phyloP scores from a whole-genome alignment of 2,329 filamentous ascomycete genomes.

The Pseudogymnoascus sp. region DNA sequence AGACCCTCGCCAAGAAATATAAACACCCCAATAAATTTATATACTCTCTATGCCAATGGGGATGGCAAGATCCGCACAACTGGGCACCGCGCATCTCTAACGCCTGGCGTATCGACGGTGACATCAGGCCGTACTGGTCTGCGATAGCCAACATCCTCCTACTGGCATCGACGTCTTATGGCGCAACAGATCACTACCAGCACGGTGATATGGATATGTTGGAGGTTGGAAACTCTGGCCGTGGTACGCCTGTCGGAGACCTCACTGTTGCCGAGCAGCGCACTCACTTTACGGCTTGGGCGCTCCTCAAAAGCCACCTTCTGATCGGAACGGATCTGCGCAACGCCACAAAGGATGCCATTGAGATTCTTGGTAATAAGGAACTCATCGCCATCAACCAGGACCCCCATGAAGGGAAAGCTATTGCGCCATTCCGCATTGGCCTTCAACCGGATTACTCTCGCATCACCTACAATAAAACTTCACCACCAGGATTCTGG shows the following conservation, averaged over 20 bases:
- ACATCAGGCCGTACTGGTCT: conserved; percentile 30
- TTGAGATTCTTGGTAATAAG: conserved; percentile 22
- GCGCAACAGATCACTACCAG: not conserved
- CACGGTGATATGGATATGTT: conserved; percentile 11
- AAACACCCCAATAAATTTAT: conserved; percentile 18
- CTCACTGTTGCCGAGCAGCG: conserved; percentile 25
- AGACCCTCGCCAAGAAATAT: not conserved
- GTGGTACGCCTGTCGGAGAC: conserved; percentile 21
- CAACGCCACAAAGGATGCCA: conserved; percentile 19
- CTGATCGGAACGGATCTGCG: conserved; percentile 11
- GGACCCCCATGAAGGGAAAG: conserved; percentile 21
- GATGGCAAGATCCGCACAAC: conserved; percentile 32
- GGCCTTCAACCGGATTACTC: conserved; percentile 19
- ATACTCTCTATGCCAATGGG: conserved; percentile 34
- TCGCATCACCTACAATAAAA: conserved; percentile 20
- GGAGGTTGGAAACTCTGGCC: conserved; percentile 27
- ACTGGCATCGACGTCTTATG: not conserved
- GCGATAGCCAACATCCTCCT: conserved; percentile 1
- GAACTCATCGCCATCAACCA: conserved; percentile 25
- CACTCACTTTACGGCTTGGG: conserved; percentile 32
- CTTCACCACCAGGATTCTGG: conserved; percentile 20
- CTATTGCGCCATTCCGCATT: conserved; percentile 21
- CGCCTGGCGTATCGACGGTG: conserved; percentile 27
- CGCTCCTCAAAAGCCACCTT: conserved; percentile 26
- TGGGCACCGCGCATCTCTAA: conserved; percentile 22